Evolutionary conservation across 2,329 filamentous ascomycete genomes (phyloP).

Genomic region (Trichoderma lentiforme): DNA sequence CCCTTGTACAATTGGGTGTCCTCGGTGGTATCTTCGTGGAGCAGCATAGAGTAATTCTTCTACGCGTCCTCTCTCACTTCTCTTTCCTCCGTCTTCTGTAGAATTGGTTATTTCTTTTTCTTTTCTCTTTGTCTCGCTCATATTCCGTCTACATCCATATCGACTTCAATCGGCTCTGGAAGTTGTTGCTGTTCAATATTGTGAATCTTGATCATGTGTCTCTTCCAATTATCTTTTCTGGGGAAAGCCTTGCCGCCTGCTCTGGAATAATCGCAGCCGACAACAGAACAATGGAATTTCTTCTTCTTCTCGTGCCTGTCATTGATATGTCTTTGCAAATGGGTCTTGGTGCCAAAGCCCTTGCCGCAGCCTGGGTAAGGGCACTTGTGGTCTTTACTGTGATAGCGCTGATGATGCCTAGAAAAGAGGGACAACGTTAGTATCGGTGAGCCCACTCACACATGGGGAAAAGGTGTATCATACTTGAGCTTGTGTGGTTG

Average conservation of each 20-base stretch:
- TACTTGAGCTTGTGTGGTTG: constrained; percentile 60
- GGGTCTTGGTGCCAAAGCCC: constrained; percentile 59
- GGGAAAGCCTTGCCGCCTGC: constrained; percentile 57
- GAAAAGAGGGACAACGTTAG: neutral
- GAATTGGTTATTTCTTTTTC: neutral
- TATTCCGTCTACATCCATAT: constrained; percentile 33
- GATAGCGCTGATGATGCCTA: constrained; percentile 59
- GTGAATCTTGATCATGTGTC: constrained; percentile 61
- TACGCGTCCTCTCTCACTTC: neutral
- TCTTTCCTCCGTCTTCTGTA: neutral
- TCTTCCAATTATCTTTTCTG: constrained; percentile 60
- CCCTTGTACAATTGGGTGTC: no score
- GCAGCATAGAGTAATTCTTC: neutral
- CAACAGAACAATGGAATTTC: constrained; percentile 56
- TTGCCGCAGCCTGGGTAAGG: constrained; percentile 51
- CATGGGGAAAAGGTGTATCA: constrained; percentile 18
- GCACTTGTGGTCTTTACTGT: constrained; percentile 58
- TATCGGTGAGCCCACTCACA: neutral
- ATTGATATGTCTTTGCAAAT: constrained; percentile 60
- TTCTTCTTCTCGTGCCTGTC: constrained; percentile 59
- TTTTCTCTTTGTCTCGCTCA: neutral
- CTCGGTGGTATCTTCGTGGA: neutral
- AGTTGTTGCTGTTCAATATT: constrained; percentile 38
- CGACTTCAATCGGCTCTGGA: constrained; percentile 42
- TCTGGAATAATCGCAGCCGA: constrained; percentile 54